Conservation (phyloP, 2,329 filamentous ascomycete species). For the Paracorniculantispora psalliotae region DNA sequence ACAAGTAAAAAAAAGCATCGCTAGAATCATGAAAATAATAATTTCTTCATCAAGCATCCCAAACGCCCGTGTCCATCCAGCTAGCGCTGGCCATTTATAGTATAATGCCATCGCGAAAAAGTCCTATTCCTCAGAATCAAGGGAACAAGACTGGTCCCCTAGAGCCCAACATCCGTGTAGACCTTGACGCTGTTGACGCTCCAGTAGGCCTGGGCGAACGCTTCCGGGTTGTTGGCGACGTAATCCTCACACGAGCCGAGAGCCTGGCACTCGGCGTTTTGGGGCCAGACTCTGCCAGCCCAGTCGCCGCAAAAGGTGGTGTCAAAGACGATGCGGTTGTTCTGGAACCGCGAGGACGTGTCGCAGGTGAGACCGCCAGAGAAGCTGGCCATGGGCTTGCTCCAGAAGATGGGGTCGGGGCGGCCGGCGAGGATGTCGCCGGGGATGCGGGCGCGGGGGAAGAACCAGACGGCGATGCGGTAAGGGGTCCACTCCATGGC, state of each 20-base stretch:
- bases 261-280: slow-evolving; percentile 51
- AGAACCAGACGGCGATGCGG: slow-evolving; percentile 77
- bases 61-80: background rate
- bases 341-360: slow-evolving; percentile 62
- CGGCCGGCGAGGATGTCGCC: slow-evolving; percentile 52
- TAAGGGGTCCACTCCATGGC: slow-evolving; percentile 70
- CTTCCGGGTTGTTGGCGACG: slow-evolving; percentile 64
- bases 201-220: slow-evolving; percentile 73
- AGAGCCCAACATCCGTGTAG: slow-evolving; percentile 31
- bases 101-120: background rate
- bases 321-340: slow-evolving; percentile 74
- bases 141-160: slow-evolving; percentile 1
- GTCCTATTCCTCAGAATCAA: too few relatives aligned
- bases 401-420: slow-evolving; percentile 67
- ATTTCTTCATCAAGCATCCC: background rate
- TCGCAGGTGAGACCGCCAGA: slow-evolving; percentile 61
- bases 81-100: background rate
- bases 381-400: slow-evolving; percentile 63
- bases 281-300: slow-evolving; percentile 67
- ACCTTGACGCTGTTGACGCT: slow-evolving; percentile 66
- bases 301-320: slow-evolving; percentile 85
- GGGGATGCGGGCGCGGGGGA: slow-evolving; percentile 62
- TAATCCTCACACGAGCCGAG: slow-evolving; percentile 67
- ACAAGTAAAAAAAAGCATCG: background rate
- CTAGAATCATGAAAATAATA: background rate